A percentile compares a stretch with the other conserved stretches of the same genome.
Conservation (phyloP, 139 green algal species). For the Chlamydomonas sp. region DNA sequence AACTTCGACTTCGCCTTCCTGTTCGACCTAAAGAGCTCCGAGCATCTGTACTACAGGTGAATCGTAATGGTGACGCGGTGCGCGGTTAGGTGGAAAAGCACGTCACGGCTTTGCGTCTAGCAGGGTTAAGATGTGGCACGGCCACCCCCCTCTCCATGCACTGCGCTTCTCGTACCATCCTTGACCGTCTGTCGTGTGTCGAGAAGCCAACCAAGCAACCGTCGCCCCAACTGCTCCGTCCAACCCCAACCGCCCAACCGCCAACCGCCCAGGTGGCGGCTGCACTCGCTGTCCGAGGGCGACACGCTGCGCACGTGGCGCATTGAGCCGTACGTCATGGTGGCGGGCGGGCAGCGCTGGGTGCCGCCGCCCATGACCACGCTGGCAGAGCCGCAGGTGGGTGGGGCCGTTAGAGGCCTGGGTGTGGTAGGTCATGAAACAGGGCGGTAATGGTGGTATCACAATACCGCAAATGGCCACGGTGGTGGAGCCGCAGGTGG, state of each 20-base stretch:
- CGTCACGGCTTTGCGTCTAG: neutral
- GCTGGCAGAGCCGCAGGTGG: conserved; percentile 11
- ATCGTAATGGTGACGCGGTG: neutral
- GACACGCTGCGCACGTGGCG: conserved; percentile 86
- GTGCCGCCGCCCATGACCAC: conserved; percentile 67
- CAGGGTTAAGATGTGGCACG: too few relatives aligned
- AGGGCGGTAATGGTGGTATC: too few relatives aligned
- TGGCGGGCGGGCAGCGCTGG: conserved; percentile 82
- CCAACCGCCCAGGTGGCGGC: conserved; percentile 60
- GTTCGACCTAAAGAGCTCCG: conserved; percentile 77
- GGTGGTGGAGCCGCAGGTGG: too few relatives aligned
- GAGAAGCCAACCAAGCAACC: too few relatives aligned
- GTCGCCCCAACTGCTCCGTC: too few relatives aligned
- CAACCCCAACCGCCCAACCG: neutral
- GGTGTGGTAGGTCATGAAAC: too few relatives aligned
- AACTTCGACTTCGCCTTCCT: conserved; percentile 93
- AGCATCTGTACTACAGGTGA: conserved; percentile 95
- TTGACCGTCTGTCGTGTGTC: too few relatives aligned
- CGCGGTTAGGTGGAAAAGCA: neutral
- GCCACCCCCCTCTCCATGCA: too few relatives aligned
- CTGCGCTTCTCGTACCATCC: too few relatives aligned
- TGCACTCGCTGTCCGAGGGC: conserved; percentile 86
- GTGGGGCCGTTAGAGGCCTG: too few relatives aligned
- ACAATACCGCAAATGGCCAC: too few relatives aligned
- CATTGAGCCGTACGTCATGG: conserved; percentile 93